These are phyloP conservation scores for Lactuca saligna DNA, from an alignment of 129 eudicot genomes.

Conservation along the genomic window DNA sequence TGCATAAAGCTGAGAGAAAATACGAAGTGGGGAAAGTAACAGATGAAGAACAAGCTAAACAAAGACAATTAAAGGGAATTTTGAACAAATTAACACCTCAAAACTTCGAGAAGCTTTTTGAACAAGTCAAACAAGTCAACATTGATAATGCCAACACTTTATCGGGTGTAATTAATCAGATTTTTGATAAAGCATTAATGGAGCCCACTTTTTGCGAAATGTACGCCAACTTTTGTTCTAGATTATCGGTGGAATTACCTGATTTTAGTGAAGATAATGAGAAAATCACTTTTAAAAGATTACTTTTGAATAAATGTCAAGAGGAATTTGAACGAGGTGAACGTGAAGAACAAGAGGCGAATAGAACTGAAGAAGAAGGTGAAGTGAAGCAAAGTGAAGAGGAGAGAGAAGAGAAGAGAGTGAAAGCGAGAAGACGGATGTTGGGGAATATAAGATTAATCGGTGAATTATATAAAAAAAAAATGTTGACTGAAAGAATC, in stretches of 20 bases:
- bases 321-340: slow-evolving; percentile 94
- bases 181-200: slow-evolving; percentile 83
- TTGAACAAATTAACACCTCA: slow-evolving; percentile 89
- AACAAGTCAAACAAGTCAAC: slow-evolving; percentile 79
- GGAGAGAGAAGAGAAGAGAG: slow-evolving; percentile 75
- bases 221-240: slow-evolving; percentile 75
- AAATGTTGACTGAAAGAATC: slow-evolving; percentile 90
- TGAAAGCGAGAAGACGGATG: slow-evolving; percentile 77
- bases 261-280: slow-evolving; percentile 54
- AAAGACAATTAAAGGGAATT: slow-evolving; percentile 80
- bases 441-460: slow-evolving; percentile 94
- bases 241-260: slow-evolving; percentile 71
- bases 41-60: slow-evolving; percentile 87
- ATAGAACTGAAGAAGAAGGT: slow-evolving; percentile 75
- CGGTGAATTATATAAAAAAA: slow-evolving; percentile 89
- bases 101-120: slow-evolving; percentile 84
- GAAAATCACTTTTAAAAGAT: slow-evolving; percentile 34
- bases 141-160: slow-evolving; percentile 58
- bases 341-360: slow-evolving; percentile 80
- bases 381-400: slow-evolving; percentile 64
- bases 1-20: slow-evolving; percentile 88
- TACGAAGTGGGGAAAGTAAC: slow-evolving; percentile 85
- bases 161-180: slow-evolving; percentile 65
- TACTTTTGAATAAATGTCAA: slow-evolving; percentile 75
- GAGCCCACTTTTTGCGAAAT: slow-evolving; percentile 74